phyloP scores from a whole-genome alignment of 257 asterid species.

The Jacaranda mimosifolia region DNA sequence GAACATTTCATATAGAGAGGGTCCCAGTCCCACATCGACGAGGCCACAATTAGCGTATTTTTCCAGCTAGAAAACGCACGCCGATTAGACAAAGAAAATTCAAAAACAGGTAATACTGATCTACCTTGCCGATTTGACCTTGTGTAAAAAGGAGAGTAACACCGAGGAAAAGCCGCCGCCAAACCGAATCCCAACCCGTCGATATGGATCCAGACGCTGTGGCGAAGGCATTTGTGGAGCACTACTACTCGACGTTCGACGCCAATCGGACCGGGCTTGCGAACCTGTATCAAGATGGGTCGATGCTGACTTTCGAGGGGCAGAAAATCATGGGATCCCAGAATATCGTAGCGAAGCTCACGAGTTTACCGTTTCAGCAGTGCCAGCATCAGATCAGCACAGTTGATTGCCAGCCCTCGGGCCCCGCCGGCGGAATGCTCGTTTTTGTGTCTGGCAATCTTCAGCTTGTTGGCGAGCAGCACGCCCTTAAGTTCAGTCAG shows the following conservation, averaged over 20 bases:
- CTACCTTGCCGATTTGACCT: conserved; percentile 34
- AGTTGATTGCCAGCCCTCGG: conserved; percentile 69
- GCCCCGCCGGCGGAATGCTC: conserved; percentile 69
- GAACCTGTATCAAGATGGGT: conserved; percentile 57
- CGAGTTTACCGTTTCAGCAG: conserved; percentile 66
- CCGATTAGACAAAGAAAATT: no score
- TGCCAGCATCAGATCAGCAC: conserved; percentile 63
- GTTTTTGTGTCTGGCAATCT: conserved; percentile 69
- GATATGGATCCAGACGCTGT: conserved; percentile 71
- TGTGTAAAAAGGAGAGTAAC: conserved; percentile 17
- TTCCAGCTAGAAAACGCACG: conserved; percentile 41
- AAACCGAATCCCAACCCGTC: conserved; percentile 27
- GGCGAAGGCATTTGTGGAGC: conserved; percentile 69
- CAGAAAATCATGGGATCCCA: conserved; percentile 63
- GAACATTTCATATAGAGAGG: conserved; percentile 31
- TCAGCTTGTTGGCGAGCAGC: conserved; percentile 70
- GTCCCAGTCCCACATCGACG: conserved; percentile 46
- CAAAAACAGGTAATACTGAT: background rate
- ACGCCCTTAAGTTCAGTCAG: conserved; percentile 74
- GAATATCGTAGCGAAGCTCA: conserved; percentile 61
- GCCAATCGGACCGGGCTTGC: conserved; percentile 65
- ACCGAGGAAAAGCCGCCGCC: conserved; percentile 31
- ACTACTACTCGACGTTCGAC: conserved; percentile 73
- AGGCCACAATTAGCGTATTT: conserved; percentile 41
- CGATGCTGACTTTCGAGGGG: conserved; percentile 73